Evolutionary conservation across 2,329 filamentous ascomycete species (phyloP).

Genomic region (Aspergillus nomiae): DNA sequence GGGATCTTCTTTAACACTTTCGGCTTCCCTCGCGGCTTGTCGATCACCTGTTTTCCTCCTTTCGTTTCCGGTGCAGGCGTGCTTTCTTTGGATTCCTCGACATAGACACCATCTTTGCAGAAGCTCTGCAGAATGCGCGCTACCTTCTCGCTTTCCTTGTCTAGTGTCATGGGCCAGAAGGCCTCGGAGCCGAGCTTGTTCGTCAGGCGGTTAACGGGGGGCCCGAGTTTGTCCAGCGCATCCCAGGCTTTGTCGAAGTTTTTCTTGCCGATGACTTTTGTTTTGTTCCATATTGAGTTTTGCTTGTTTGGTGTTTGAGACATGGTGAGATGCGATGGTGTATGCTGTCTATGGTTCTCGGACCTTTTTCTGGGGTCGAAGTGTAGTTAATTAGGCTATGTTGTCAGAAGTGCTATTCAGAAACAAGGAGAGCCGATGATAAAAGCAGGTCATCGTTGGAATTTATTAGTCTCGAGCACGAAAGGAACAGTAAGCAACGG

Average conservation of each 20-base stretch:
- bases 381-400: not conserved
- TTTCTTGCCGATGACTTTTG: constrained; percentile 56
- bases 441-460: not conserved
- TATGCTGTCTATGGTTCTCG: not conserved
- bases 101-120: constrained; percentile 75
- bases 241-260: constrained; percentile 74
- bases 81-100: constrained; percentile 55
- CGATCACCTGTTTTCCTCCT: constrained; percentile 42
- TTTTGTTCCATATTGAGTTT: constrained; percentile 22
- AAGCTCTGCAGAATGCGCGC: constrained; percentile 87
- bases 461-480: not conserved
- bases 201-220: constrained; percentile 75
- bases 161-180: constrained; percentile 82
- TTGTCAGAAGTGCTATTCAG: not conserved
- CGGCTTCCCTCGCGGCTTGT: constrained; percentile 61
- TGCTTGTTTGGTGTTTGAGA: constrained; percentile 1
- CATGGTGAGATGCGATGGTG: not conserved
- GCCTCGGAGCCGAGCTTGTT: constrained; percentile 80
- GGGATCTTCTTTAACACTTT: constrained; percentile 79
- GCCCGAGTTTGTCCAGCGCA: constrained; percentile 67
- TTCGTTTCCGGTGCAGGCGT: constrained; percentile 8
- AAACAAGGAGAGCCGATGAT: not conserved
- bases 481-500: not conserved
- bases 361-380: not conserved
- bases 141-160: constrained; percentile 88